Evolutionary conservation across 164 flowering plant genomes (phyloP).

Genomic region (Saururus chinensis): DNA sequence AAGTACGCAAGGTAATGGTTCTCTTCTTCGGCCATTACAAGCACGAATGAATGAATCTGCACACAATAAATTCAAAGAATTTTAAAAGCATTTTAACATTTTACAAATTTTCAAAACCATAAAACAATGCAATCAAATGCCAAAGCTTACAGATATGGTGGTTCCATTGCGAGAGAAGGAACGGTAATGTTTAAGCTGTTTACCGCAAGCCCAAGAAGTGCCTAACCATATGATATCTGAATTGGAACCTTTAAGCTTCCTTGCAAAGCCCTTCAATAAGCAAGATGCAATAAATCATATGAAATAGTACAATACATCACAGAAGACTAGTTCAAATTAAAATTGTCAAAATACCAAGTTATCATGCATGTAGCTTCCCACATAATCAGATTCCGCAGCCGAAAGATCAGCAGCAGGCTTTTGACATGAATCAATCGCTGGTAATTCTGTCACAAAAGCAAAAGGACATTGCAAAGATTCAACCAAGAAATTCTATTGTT

Average conservation of each 20-base stretch:
- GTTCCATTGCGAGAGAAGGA: constrained; percentile 75
- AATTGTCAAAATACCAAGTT: constrained; percentile 26
- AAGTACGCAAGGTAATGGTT: constrained; percentile 74
- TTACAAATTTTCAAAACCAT: not conserved
- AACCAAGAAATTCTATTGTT: too few relatives aligned
- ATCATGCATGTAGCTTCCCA: constrained; percentile 20
- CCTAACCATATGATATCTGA: constrained; percentile 90
- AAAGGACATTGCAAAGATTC: not conserved
- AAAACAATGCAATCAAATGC: not conserved
- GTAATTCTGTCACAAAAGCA: constrained; percentile 33
- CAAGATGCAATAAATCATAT: not conserved
- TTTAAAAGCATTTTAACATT: not conserved
- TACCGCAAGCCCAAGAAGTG: constrained; percentile 75
- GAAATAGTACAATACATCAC: not conserved
- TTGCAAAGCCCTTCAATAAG: constrained; percentile 44
- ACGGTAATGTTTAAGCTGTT: constrained; percentile 85
- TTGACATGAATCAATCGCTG: constrained; percentile 24
- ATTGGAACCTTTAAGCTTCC: constrained; percentile 30
- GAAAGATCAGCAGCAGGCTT: constrained; percentile 19
- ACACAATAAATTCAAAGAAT: constrained; percentile 5
- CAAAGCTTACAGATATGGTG: constrained; percentile 50
- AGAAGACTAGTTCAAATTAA: not conserved
- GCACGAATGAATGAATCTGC: constrained; percentile 89
- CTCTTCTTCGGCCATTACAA: constrained; percentile 84
- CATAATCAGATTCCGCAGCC: constrained; percentile 19